Base-by-base conservation (phyloP, 305 asterid genomes). In the Fraxinus baroniana region DNA sequence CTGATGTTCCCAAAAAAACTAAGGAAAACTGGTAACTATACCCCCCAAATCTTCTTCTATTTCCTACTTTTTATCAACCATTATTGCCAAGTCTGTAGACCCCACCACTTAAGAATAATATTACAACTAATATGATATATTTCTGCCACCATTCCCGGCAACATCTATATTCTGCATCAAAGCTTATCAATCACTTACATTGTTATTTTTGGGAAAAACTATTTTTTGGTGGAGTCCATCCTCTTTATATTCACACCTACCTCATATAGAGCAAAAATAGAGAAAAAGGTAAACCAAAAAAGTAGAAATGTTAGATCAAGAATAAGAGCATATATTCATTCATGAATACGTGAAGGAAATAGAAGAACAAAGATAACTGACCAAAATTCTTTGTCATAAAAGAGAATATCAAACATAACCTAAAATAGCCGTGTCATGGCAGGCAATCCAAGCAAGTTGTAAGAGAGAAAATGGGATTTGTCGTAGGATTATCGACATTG, bases 81-180 rank as follows among this genome's bases (percentile, higher is more conserved):
- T 87, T 90, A 90, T 90, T 92, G 90, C 78, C 87, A 78, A 79
- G 78, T 80, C 76, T 74, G 75, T 78, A 84, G 88, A 86, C 91
- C 95, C 94, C 90, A 89, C 91, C 92, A 92, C 87, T 86, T 89
- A 84, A 83, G 79, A 74, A 86, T 81, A 84, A 44, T 82, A 83
- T 68, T 68, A 78, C 90, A 86, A 81, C 86, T 75, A 81, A 80
- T 83, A 79, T 81, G 83, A 79, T 82, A 83, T 80, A 81, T 85
- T 87, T 79, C 83, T 71, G 87, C 84, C 86, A 81, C 88, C 95
- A 90, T 91, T 89, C 81, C 80, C 88, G 81, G 86, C 83, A 82
- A 86, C 88, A 85, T 86, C 86, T 84, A 89, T 87, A 88, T 85
- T 85, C 88, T 80, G 70, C 79, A 79, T 84, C 86, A 80, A 84